Evolutionary conservation across 2,329 filamentous ascomycete species (phyloP).

Genomic region (Elsinoe ampelina): DNA sequence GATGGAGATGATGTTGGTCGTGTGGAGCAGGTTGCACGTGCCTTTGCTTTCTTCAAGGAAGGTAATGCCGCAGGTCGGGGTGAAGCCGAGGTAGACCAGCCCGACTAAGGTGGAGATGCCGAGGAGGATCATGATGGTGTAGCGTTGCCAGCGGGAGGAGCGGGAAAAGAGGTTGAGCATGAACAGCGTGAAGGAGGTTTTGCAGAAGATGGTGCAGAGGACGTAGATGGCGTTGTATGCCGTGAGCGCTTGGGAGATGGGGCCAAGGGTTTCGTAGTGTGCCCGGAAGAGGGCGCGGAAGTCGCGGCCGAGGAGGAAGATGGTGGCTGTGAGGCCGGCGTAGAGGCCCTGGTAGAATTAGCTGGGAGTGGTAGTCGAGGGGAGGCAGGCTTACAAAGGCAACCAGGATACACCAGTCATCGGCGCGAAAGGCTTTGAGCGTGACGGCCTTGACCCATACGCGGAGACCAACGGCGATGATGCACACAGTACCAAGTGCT

Average conservation of each 20-base stretch:
- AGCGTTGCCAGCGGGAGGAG: not conserved
- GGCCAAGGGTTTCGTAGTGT: not conserved
- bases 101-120: not conserved
- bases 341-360: not conserved
- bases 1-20: not conserved
- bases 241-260: not conserved
- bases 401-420: not conserved
- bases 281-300: slow-evolving; percentile 1
- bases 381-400: not conserved
- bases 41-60: not conserved
- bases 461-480: not conserved
- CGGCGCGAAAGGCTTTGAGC: not conserved
- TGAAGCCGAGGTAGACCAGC: not conserved
- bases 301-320: not conserved
- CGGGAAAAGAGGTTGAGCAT: not conserved
- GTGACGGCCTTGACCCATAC: not conserved
- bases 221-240: slow-evolving; percentile 2
- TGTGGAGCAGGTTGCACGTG: not conserved
- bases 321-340: not conserved
- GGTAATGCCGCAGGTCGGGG: not conserved
- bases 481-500: not conserved
- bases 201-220: slow-evolving; percentile 7
- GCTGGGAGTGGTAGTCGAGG: not conserved
- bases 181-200: not conserved
- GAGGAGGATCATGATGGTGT: not conserved